Evolutionary conservation across 345 rosid species (phyloP).

Genomic region (Acer saccharum): DNA sequence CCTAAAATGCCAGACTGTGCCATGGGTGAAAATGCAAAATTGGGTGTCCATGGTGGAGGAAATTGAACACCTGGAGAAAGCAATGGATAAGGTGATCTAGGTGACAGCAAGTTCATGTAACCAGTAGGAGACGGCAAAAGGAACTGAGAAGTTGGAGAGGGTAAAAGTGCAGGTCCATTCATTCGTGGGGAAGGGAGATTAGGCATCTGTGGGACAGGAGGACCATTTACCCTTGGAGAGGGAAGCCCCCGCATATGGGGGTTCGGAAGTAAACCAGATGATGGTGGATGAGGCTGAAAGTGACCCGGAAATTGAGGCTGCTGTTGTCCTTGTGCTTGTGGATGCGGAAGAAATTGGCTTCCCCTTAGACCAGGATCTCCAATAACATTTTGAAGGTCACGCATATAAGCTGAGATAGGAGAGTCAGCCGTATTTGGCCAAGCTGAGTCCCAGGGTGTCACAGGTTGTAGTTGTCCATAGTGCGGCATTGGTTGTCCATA

Average conservation of each 20-base stretch:
- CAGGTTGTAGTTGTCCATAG: constrained; percentile 46
- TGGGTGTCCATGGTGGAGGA: constrained; percentile 78
- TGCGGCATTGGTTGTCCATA: constrained; percentile 27
- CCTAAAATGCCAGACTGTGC: constrained; percentile 72
- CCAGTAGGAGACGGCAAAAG: constrained; percentile 67
- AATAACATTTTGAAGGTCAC: constrained; percentile 72
- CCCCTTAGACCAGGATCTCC: constrained; percentile 51
- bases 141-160: constrained; percentile 85
- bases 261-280: constrained; percentile 51
- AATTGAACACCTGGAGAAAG: constrained; percentile 80
- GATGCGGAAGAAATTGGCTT: constrained; percentile 41
- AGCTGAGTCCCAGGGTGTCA: constrained; percentile 41
- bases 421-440: constrained; percentile 71
- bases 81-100: constrained; percentile 70
- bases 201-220: constrained; percentile 50
- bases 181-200: constrained; percentile 58
- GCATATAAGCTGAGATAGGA: constrained; percentile 81
- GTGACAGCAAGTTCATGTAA: constrained; percentile 66
- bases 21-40: constrained; percentile 68
- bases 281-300: constrained; percentile 40
- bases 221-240: constrained; percentile 61
- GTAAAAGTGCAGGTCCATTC: constrained; percentile 62
- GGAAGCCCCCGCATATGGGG: constrained; percentile 48
- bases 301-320: constrained; percentile 35
- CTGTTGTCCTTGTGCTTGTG: constrained; percentile 24